A percentile compares a stretch with the other conserved stretches of the same genome.
These are phyloP conservation scores for Saussurea involucrata DNA, from an alignment of 129 eudicot genomes.

Conservation along the genomic window DNA sequence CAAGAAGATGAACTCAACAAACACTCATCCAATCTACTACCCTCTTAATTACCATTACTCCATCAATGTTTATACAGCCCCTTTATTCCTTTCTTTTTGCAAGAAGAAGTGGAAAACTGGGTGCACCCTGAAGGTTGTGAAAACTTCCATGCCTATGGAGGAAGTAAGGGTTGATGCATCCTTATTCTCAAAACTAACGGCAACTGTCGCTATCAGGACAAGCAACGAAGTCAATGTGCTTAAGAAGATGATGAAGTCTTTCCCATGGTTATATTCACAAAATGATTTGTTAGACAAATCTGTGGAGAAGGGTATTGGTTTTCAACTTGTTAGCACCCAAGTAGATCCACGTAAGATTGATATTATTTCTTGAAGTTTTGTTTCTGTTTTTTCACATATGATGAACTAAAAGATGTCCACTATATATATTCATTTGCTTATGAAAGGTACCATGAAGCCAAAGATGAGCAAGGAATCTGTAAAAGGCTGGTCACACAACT, in stretches of 20 bases:
- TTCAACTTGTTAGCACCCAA: conserved; percentile 74
- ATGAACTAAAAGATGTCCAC: neutral
- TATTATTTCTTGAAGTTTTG: neutral
- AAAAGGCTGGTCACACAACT: conserved; percentile 70
- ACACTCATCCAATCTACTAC: neutral
- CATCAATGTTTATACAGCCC: neutral
- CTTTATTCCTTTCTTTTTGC: conserved; percentile 6
- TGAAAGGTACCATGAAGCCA: conserved; percentile 39
- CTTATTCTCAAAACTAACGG: conserved; percentile 24
- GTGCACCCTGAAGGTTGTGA: conserved; percentile 1
- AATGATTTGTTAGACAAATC: neutral
- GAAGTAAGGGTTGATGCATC: conserved; percentile 38
- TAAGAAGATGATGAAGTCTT: conserved; percentile 38
- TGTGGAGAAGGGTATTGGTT: conserved; percentile 52
- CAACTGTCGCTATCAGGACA: conserved; percentile 10
- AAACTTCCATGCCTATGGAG: conserved; percentile 32
- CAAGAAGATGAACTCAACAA: neutral
- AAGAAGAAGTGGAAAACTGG: conserved; percentile 14
- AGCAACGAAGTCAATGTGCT: conserved; percentile 9
- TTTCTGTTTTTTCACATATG: neutral
- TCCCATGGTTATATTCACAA: conserved; percentile 53
- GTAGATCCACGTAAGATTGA: conserved; percentile 60
- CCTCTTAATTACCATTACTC: neutral
- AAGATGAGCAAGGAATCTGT: conserved; percentile 62
- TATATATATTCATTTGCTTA: neutral